A percentile compares a stretch with the other conserved stretches of the same genome.
These are phyloP conservation scores for Blastomyces percursus DNA, from an alignment of 2,329 filamentous ascomycete species.

Conservation along the genomic window DNA sequence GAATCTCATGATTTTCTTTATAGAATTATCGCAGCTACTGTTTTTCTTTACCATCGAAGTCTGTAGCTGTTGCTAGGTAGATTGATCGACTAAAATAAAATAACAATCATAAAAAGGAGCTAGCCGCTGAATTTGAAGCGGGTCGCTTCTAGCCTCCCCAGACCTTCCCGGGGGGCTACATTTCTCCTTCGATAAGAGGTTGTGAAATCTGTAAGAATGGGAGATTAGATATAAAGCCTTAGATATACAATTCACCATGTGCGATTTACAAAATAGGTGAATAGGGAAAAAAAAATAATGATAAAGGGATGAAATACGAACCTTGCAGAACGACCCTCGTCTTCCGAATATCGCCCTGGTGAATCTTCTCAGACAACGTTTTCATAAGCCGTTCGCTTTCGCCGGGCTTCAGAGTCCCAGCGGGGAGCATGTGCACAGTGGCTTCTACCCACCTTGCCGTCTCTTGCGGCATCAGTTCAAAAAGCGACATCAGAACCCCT, in stretches of 20 bases:
- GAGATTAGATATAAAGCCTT: constrained; percentile 2
- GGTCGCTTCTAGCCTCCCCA: constrained; percentile 75
- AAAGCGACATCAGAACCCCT: constrained; percentile 78
- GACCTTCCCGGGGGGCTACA: constrained; percentile 83
- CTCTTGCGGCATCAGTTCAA: constrained; percentile 72
- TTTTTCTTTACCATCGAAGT: neutral
- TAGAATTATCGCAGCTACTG: neutral
- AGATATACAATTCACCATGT: neutral
- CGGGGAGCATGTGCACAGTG: constrained; percentile 73
- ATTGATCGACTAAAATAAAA: neutral
- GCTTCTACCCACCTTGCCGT: constrained; percentile 71
- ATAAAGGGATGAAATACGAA: constrained; percentile 13
- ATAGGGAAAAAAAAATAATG: neutral
- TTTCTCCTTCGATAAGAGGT: constrained; percentile 88
- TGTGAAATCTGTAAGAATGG: constrained; percentile 59
- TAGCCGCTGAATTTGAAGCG: constrained; percentile 68
- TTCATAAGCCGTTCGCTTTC: constrained; percentile 72
- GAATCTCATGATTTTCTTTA: neutral
- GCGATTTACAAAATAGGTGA: too few species aligned
- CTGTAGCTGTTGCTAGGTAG: neutral
- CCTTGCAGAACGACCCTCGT: constrained; percentile 71
- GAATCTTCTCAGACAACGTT: constrained; percentile 69
- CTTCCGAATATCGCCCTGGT: constrained; percentile 59
- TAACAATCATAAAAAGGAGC: neutral
- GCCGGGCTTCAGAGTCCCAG: constrained; percentile 64